These are phyloP conservation scores for Fusarium brevicatenulatum DNA, from an alignment of 2,329 filamentous ascomycete species.

Conservation along the genomic window DNA sequence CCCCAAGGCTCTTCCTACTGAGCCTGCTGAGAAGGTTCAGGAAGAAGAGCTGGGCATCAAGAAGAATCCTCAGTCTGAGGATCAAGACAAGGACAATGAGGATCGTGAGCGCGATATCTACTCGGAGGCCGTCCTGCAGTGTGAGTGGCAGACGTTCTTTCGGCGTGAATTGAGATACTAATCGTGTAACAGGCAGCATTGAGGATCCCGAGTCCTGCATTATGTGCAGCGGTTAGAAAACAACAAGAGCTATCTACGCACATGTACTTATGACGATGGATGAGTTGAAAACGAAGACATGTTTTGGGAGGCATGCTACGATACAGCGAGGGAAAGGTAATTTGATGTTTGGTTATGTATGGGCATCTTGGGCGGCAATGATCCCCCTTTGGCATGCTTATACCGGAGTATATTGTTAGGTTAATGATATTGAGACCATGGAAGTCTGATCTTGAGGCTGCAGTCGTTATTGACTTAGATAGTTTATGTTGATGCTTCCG, in stretches of 20 bases:
- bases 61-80: constrained; percentile 74
- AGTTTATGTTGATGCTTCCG: constrained; percentile 24
- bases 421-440: constrained; percentile 13
- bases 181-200: constrained; percentile 76
- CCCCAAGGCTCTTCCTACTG: constrained; percentile 79
- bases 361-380: constrained; percentile 27
- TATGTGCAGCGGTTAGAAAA: constrained; percentile 91
- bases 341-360: constrained; percentile 34
- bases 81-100: constrained; percentile 75
- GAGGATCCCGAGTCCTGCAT: constrained; percentile 94
- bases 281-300: constrained; percentile 46
- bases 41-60: constrained; percentile 69
- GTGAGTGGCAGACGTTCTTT: constrained; percentile 61
- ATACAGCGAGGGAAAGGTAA: constrained; percentile 37
- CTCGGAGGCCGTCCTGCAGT: constrained; percentile 88
- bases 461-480: constrained; percentile 29
- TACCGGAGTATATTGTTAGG: constrained; percentile 37
- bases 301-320: constrained; percentile 38
- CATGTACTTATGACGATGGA: constrained; percentile 47
- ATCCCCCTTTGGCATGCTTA: constrained; percentile 22
- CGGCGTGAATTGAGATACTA: constrained; percentile 32
- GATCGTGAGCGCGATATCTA: constrained; percentile 93
- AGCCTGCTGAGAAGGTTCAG: constrained; percentile 71
- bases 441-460: constrained; percentile 12
- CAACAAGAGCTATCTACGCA: background rate